Evolutionary conservation across 495 filamentous ascomycete genomes (phyloP).

Genomic region (Podospora comata): DNA sequence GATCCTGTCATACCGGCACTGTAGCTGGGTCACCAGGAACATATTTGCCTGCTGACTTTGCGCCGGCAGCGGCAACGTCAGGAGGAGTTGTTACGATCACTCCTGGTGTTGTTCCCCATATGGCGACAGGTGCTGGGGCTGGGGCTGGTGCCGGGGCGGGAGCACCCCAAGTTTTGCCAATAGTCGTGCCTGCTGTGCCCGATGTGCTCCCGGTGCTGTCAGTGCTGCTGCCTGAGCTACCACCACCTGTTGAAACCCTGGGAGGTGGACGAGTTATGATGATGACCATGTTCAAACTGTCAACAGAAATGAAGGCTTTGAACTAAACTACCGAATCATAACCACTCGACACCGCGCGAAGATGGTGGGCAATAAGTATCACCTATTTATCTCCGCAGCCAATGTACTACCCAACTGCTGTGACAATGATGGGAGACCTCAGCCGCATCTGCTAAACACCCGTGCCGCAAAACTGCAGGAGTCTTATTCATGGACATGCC

Average conservation of each 20-base stretch:
- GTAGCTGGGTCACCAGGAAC: neutral
- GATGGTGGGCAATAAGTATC: too few species aligned
- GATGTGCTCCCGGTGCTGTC: neutral
- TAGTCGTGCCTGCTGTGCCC: too few species aligned
- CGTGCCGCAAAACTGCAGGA: neutral
- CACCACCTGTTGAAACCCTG: neutral
- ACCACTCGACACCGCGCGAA: neutral
- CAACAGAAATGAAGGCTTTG: neutral
- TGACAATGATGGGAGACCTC: neutral
- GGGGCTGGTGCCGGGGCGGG: neutral
- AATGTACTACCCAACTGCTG: neutral
- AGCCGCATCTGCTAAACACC: neutral
- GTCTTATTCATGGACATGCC: neutral
- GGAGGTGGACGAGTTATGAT: neutral
- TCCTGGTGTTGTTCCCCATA: neutral
- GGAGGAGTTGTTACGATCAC: neutral
- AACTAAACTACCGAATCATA: neutral
- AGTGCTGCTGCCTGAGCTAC: neutral
- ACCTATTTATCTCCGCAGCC: neutral
- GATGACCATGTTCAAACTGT: neutral
- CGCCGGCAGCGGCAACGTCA: neutral
- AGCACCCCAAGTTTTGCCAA: neutral
- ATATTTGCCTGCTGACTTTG: neutral
- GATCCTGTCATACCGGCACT: neutral
- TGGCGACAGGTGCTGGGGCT: neutral